These are phyloP conservation scores for Tieghemiomyces parasiticus DNA, from an alignment of 192 early-diverging fungal genomes.

Conservation along the genomic window DNA sequence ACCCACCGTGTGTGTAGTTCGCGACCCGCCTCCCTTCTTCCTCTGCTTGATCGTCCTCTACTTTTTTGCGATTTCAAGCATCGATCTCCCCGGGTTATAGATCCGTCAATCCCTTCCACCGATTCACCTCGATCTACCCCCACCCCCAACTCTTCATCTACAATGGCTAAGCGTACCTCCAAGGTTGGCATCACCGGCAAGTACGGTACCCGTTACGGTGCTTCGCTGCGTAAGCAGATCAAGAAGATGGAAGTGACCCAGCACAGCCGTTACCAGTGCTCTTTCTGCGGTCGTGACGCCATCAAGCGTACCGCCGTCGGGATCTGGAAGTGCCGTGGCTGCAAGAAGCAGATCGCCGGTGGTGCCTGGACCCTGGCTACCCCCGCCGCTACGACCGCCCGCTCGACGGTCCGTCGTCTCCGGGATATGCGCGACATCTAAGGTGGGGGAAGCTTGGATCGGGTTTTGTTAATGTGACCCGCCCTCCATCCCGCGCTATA, in stretches of 20 bases:
- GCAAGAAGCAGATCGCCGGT: conserved; percentile 88
- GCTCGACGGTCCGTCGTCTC: conserved; percentile 95
- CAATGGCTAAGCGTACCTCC: conserved; percentile 83
- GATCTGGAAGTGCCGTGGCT: conserved; percentile 98
- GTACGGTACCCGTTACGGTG: conserved; percentile 99
- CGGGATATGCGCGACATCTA: conserved; percentile 85
- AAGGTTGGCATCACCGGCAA: conserved; percentile 99
- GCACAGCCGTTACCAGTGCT: conserved; percentile 98
- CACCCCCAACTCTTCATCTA: neutral
- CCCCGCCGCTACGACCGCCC: conserved; percentile 76
- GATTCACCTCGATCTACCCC: conserved; percentile 4
- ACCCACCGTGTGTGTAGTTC: no score
- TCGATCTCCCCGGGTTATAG: no score
- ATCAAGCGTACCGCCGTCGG: conserved; percentile 91
- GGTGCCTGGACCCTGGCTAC: conserved; percentile 95
- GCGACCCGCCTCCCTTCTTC: no score
- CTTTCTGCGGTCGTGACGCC: conserved; percentile 98
- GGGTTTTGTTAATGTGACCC: no score
- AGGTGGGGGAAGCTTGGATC: conserved; percentile 16
- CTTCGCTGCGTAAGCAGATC: conserved; percentile 92
- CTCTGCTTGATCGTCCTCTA: no score
- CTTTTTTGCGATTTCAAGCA: no score
- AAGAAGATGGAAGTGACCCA: conserved; percentile 99
- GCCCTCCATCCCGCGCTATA: no score
- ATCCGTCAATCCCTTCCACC: neutral